Evolutionary conservation across 176 grass and related monocot species (phyloP).

Genomic region (Thinopyrum elongatum): DNA sequence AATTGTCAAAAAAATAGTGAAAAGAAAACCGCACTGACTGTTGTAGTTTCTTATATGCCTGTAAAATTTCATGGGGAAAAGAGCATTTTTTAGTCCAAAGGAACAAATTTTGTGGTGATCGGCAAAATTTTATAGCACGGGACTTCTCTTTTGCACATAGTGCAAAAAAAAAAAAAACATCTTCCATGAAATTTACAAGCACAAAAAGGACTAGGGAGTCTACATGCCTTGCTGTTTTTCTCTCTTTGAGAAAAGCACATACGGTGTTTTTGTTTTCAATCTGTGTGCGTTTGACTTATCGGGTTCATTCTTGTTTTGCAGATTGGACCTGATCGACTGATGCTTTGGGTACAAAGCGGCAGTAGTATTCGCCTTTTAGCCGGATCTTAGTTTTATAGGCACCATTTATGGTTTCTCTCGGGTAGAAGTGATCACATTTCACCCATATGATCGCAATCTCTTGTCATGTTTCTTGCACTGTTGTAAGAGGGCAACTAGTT

Average conservation of each 20-base stretch:
- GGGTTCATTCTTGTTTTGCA: conserved; percentile 1
- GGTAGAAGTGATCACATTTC: not conserved
- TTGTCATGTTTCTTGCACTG: not conserved
- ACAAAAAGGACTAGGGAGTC: not conserved
- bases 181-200: not conserved
- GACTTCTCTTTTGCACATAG: not conserved
- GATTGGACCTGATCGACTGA: not conserved
- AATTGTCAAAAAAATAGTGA: not conserved
- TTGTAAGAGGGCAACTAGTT: not conserved
- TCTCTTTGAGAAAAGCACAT: not conserved
- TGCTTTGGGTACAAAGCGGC: not conserved
- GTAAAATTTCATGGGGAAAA: not conserved
- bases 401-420: not conserved
- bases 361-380: not conserved
- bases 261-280: not conserved
- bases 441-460: not conserved
- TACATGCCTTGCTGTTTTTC: not conserved
- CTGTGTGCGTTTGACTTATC: not conserved
- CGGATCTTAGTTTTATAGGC: not conserved
- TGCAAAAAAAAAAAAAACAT: not conserved
- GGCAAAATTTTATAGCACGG: not conserved
- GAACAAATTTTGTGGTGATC: too few species aligned
- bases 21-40: not conserved
- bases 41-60: not conserved
- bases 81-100: too few species aligned